These are phyloP conservation scores for Hordeum vulgare DNA, from an alignment of 176 grass and related monocot genomes.

Conservation along the genomic window DNA sequence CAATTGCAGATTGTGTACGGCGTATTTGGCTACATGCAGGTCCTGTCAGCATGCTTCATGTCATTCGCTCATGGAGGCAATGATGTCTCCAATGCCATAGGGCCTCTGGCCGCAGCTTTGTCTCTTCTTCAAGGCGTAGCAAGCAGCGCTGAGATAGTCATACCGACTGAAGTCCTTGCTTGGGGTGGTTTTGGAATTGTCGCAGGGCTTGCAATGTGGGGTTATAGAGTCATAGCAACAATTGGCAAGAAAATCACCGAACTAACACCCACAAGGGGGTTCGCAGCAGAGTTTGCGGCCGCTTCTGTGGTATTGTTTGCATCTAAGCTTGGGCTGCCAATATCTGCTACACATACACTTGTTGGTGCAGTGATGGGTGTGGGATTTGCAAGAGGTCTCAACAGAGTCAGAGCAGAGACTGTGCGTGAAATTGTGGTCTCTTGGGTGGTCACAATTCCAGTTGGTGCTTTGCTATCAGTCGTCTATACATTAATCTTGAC, in stretches of 20 bases:
- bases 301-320: slow-evolving; percentile 92
- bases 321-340: slow-evolving; percentile 82
- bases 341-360: slow-evolving; percentile 94
- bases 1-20: slow-evolving; percentile 94
- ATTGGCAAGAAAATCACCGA: slow-evolving; percentile 98
- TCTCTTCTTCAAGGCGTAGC: slow-evolving; percentile 70
- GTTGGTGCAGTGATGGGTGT: slow-evolving; percentile 99
- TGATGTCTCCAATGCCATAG: slow-evolving; percentile 94
- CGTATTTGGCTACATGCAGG: slow-evolving; percentile 93
- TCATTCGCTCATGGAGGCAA: slow-evolving; percentile 96
- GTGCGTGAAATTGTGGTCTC: slow-evolving; percentile 82
- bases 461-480: slow-evolving; percentile 60
- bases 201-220: slow-evolving; percentile 89
- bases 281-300: slow-evolving; percentile 89
- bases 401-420: slow-evolving; percentile 73
- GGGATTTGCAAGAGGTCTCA: slow-evolving; percentile 89
- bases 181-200: slow-evolving; percentile 99
- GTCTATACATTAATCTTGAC: slow-evolving; percentile 72
- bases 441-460: slow-evolving; percentile 89
- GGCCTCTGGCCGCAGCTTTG: slow-evolving; percentile 78
- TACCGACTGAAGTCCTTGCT: slow-evolving; percentile 77
- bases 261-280: slow-evolving; percentile 85
- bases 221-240: slow-evolving; percentile 92
- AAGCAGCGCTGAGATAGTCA: slow-evolving; percentile 74
- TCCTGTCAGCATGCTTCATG: slow-evolving; percentile 99